Evolutionary conservation across 805 yeast genomes (phyloP), one percentile per base, ranked within the genome.

Genomic region (Brettanomyces anomalus): DNA sequence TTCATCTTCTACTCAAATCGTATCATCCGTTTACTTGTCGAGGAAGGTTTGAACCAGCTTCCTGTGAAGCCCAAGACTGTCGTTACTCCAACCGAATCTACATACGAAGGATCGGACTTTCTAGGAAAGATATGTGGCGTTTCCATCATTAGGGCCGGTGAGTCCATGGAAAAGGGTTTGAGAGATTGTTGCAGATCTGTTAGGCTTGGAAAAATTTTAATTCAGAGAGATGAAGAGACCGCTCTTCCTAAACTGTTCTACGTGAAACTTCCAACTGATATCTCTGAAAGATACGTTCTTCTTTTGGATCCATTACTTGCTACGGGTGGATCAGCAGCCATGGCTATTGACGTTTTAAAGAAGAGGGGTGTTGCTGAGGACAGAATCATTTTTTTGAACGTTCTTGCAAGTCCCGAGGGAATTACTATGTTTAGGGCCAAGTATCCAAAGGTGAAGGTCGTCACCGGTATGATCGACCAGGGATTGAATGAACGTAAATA

Each of bases 161-260:
- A 93, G 65, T 83, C 95, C 36, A 93, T 93, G 99, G 99, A 93
- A 65, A 95, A 87, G 72, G 98, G 97, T 30, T 71, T 93, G 50
- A 79, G 99, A 62, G 97, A 90, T 62, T 90, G 98, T 65, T 88
- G 97, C 62, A 76, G 98, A 51, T 83, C 95, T 10, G 98, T 93
- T 33, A 75, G 97, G 58, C 85, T 93, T 47, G 99, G 99, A 42
- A 93, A 93, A 70, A 90, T 93, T 53, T 71, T 93, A 58, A 93
- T 93, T 54, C 99, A 93, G 69, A 77, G 99, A 65, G 97, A 93
- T 58, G 99, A 93, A 66, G 98, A 93, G 66, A 93, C 97, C 20
- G 96, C 97, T 3, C 64, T 74, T 53, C 97, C 98, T 36, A 85
- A 87, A 61, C 68, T 93, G 43, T 93, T 83, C 66, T 93, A 89